phyloP scores from a whole-genome alignment of 306 rosid genomes.

The Quercus berberidifolia region DNA sequence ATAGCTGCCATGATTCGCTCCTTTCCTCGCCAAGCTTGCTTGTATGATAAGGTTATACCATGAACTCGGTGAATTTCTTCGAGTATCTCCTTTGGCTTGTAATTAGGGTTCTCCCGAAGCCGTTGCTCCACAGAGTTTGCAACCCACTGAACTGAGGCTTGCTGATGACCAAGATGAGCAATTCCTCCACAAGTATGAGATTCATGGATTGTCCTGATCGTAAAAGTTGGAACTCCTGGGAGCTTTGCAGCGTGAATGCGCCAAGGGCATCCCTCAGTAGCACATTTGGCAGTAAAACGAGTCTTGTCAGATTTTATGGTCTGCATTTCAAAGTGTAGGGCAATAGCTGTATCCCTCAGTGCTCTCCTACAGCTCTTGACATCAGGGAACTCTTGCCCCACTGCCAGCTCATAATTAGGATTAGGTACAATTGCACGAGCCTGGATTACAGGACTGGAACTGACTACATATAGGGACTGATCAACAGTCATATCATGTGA shows the following conservation, averaged over 20 bases:
- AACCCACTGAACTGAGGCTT: constrained; percentile 94
- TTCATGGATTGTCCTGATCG: constrained; percentile 76
- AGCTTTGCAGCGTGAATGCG: constrained; percentile 94
- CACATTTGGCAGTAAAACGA: constrained; percentile 86
- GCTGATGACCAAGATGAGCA: constrained; percentile 86
- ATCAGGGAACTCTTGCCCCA: constrained; percentile 88
- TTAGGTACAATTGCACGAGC: constrained; percentile 45
- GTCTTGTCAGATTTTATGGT: constrained; percentile 90
- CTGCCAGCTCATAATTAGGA: constrained; percentile 58
- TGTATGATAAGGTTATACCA: constrained; percentile 83
- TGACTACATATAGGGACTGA: constrained; percentile 41
- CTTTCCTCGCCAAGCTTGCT: constrained; percentile 96
- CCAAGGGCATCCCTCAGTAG: constrained; percentile 89
- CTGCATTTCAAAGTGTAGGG: constrained; percentile 82
- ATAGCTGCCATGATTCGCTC: constrained; percentile 92
- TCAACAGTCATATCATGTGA: constrained; percentile 38
- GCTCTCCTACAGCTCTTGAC: constrained; percentile 90
- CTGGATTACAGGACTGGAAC: constrained; percentile 50
- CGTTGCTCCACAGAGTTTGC: constrained; percentile 81
- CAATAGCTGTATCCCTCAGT: constrained; percentile 83
- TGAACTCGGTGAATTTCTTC: constrained; percentile 88
- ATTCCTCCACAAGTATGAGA: constrained; percentile 80
- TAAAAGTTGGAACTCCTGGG: constrained; percentile 87
- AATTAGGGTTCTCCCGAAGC: constrained; percentile 75
- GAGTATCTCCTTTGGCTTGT: constrained; percentile 84